Evolutionary conservation across 225 moss, liverwort and hornwort species (phyloP), one percentile per base, ranked within the genome.

Genomic region (Lunularia cruciata): DNA sequence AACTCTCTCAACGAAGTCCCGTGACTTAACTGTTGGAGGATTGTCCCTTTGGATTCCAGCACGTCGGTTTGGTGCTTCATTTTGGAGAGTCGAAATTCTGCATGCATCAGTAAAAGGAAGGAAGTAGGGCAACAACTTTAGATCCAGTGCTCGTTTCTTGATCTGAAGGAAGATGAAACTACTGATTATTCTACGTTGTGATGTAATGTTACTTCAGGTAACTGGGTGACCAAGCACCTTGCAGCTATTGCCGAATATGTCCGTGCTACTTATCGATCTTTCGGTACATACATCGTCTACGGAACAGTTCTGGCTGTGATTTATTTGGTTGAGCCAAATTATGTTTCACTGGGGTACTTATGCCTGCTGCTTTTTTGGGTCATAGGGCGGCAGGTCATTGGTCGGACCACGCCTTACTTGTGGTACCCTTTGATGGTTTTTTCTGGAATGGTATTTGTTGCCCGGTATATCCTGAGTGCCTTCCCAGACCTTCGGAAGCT

Each of bases 401-500:
- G 95, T 22, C 88, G 62, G 47, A 86, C 87, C 32, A 77, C 78
- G 69, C 76, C 78, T 60, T 77, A 31, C 58, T 72, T 96, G 39
- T 96, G 95, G 95, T 90, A 83, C 61, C 95, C 95, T 26, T 75
- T 96, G 75, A 78, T 92, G 87, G 72, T 86, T 35, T 96, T 79
- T 65, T 80, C 95, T 34, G 86, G 83, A 45, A 64, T 63, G 71
- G 90, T 90, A 16, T 96, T 96, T 67, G 65, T 92, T 30, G 56
- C 81, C 53, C 90, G 92, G 23, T 96, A 96, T 72, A 73, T 79
- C 30, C 68, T 92, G 61, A 87, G 84, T 66, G 87, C 85, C 28
- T 89, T 96, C 67, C 92, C 95, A 54, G 72, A 84, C 40, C 63
- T 96, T 27, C 88, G 87, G 56, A 71, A 80, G n/a, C 76, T 72